Evolutionary conservation across 139 green algal species (phyloP).

Genomic region (Chlorella sorokiniana): DNA sequence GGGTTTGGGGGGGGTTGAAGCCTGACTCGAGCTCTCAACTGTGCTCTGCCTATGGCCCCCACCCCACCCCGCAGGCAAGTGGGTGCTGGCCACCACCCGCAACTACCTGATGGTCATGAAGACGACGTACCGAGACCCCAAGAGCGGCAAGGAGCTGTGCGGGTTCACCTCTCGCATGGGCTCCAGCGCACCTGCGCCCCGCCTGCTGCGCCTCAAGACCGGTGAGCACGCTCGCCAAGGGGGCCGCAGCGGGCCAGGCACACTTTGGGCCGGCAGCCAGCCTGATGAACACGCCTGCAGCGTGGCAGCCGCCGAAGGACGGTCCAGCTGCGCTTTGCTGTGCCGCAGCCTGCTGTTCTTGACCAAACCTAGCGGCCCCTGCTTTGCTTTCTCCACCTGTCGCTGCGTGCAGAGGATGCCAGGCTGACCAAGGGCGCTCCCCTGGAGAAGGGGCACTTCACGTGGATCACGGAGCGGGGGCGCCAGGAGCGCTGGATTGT

Average conservation of each 20-base stretch:
- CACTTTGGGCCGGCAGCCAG: too few species aligned
- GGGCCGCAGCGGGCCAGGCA: too few species aligned
- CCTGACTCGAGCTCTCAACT: neutral
- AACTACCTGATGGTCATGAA: slow-evolving; percentile 94
- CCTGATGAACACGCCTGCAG: too few species aligned
- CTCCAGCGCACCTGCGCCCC: slow-evolving; percentile 66
- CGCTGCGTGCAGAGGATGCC: neutral
- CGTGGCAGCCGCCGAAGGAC: too few species aligned
- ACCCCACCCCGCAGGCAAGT: slow-evolving; percentile 48
- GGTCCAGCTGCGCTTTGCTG: neutral
- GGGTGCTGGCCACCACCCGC: slow-evolving; percentile 91
- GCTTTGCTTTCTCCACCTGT: neutral
- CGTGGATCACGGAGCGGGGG: slow-evolving; percentile 86
- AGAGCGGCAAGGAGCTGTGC: slow-evolving; percentile 62
- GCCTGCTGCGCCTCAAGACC: slow-evolving; percentile 87
- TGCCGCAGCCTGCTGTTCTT: too few species aligned
- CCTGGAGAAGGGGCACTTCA: slow-evolving; percentile 77
- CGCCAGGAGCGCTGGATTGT: slow-evolving; percentile 86
- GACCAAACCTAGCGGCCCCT: neutral
- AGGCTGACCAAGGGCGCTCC: slow-evolving; percentile 33
- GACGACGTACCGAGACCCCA: slow-evolving; percentile 77
- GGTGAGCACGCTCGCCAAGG: neutral
- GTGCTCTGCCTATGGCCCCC: neutral
- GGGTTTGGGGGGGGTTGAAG: too few species aligned
- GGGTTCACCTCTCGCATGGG: slow-evolving; percentile 80